A percentile compares a stretch with the other conserved stretches of the same genome.
Conservation (phyloP, 2,329 filamentous ascomycete genomes). For the Tolypocladium inflatum region DNA sequence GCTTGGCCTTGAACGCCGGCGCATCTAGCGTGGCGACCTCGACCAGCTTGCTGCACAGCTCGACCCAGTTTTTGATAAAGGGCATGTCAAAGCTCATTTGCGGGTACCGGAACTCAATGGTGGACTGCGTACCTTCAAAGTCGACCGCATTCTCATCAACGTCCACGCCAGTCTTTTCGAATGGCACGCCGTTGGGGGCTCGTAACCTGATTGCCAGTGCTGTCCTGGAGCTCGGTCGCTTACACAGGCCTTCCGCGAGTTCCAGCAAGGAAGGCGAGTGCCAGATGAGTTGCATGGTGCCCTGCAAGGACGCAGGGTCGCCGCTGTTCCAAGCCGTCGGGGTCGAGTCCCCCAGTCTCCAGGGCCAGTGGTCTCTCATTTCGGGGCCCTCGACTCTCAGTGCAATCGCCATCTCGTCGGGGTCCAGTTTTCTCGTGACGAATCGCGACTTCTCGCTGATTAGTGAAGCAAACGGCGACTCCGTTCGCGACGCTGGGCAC, state of each 20-base stretch:
- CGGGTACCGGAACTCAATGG: constrained; percentile 14
- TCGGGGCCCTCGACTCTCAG: neutral
- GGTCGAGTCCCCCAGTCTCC: neutral
- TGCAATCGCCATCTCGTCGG: neutral
- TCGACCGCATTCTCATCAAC: neutral
- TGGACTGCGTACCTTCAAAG: constrained; percentile 7
- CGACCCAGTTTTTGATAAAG: constrained; percentile 12
- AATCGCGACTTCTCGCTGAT: neutral
- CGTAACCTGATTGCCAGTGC: neutral
- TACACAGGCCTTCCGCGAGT: neutral
- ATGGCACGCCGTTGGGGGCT: neutral
- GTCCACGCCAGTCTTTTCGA: neutral
- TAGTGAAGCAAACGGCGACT: neutral
- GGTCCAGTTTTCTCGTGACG: neutral
- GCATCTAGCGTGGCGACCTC: constrained; percentile 5
- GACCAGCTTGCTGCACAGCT: constrained; percentile 8
- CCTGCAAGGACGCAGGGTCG: neutral
- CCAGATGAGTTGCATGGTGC: neutral
- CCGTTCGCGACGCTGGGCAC: neutral
- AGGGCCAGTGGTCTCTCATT: neutral
- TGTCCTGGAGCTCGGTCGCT: neutral
- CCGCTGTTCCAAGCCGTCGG: neutral
- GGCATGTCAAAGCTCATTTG: constrained; percentile 15
- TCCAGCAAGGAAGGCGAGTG: neutral
- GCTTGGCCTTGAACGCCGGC: neutral